Base-by-base conservation (phyloP, 177 flowering plant species). In the Vitis hybrid region DNA sequence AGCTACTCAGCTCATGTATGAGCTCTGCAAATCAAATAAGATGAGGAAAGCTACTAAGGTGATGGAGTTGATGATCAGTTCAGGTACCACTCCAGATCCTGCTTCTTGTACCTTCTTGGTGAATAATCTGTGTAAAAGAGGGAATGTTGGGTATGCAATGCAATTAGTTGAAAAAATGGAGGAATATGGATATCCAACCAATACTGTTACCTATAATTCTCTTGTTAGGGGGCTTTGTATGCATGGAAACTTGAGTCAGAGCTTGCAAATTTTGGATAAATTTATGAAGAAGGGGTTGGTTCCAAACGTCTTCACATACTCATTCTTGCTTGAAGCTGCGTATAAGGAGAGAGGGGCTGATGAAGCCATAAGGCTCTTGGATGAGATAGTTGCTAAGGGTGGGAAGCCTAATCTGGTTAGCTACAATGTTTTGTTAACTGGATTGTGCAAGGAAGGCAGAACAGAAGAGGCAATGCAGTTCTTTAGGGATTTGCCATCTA, bases 111-210 rank as follows among this genome's bases (percentile, higher is more conserved):
- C 90, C 45, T 84, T 76, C 74, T 76, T 94, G 70, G 91, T 94
- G 63, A 90, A 82, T 53, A 78, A 74, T 66, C 79, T 94, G 77
- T 94, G 99, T 63, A 88, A 83, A 73, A 83, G 78, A 70, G 93
- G 97, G 14, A 84, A 85, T 72, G 86, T 90, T 64, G 97, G 97
- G 22, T 78, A 86, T 75, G 97, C 99, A 19, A 86, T 91, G 95
- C 95, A 90, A 49, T 66, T 93, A 39, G 94, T 91, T 3, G 96
- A 89, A 11, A 89, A 81, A 66, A 83, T 94, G 94, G 99, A 89
- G 75, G 90, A 84, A 26, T 71, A 69, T 69, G 99, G 97, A 2
- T 86, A 77, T 59, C 88, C 85, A 3, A 84, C 93, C 5, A 84
- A 75, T 55, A 87, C 80, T 2, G 70, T 81, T 51, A 89, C 94